A percentile compares a stretch with the other conserved stretches of the same genome.
Conservation (phyloP, 306 rosid genomes). For the Acacia acuminata region DNA sequence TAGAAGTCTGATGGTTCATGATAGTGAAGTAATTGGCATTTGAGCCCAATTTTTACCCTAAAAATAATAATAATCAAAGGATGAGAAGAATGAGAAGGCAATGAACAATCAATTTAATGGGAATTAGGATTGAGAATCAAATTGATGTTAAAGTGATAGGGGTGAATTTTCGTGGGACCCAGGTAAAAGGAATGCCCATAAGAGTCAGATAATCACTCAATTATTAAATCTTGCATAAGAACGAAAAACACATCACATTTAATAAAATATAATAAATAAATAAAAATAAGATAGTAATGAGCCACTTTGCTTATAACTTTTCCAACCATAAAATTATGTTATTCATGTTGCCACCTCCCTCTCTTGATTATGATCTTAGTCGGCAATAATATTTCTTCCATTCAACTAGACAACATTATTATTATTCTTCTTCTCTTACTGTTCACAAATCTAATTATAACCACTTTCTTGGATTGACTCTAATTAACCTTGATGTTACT, state of each 20-base stretch:
- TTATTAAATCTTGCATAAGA: conserved; percentile 33
- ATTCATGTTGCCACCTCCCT: neutral
- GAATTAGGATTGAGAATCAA: neutral
- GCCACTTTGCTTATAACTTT: conserved; percentile 58
- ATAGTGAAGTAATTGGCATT: too few species aligned
- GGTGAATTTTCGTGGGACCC: conserved; percentile 32
- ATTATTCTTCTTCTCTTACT: neutral
- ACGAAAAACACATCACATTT: conserved; percentile 2
- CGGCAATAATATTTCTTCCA: conserved; percentile 22
- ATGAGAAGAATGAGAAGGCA: neutral
- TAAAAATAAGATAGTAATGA: conserved; percentile 24
- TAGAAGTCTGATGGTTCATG: too few species aligned
- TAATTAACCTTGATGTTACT: neutral
- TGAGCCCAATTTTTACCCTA: too few species aligned
- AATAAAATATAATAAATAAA: neutral
- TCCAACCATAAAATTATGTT: conserved; percentile 30
- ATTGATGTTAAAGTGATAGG: conserved; percentile 19
- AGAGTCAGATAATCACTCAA: conserved; percentile 25
- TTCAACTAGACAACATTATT: conserved; percentile 30
- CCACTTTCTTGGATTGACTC: neutral
- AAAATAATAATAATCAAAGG: conserved; percentile 14
- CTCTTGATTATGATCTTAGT: conserved; percentile 13
- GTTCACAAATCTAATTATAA: conserved; percentile 7
- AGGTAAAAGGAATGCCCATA: neutral
- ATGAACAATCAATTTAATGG: neutral